Conservation (phyloP, 768 basidiomycete species). For the Kwoniella sp. region DNA sequence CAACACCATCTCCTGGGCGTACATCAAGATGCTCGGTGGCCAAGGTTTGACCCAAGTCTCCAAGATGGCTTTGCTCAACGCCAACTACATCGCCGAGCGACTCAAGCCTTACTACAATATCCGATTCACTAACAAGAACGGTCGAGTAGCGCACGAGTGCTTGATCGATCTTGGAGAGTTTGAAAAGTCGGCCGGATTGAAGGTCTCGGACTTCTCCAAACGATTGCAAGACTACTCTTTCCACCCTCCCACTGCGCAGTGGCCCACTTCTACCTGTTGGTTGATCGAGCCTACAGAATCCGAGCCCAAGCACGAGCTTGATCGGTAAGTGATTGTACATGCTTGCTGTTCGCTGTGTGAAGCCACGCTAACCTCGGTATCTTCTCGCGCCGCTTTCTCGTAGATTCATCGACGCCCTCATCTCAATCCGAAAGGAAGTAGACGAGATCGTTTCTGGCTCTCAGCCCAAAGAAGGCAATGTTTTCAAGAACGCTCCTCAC, state of each 20-base stretch:
- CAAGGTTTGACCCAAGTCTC: conserved; percentile 81
- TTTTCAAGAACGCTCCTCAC: conserved; percentile 93
- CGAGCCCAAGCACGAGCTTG: conserved; percentile 88
- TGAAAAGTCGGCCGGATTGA: conserved; percentile 78
- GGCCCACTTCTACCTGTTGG: conserved; percentile 82
- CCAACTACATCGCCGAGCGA: conserved; percentile 94
- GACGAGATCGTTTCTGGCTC: conserved; percentile 82
- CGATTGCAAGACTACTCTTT: conserved; percentile 67
- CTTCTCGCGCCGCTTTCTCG: no score
- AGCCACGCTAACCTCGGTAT: no score
- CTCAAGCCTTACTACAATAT: conserved; percentile 81
- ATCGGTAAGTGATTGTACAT: conserved; percentile 66
- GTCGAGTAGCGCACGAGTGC: conserved; percentile 91
- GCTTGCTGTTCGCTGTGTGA: no score
- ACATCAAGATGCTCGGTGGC: conserved; percentile 99
- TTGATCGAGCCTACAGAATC: conserved; percentile 97
- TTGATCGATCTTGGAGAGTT: conserved; percentile 95
- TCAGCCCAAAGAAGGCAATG: conserved; percentile 86
- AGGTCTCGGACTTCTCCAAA: conserved; percentile 96
- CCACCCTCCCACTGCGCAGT: conserved; percentile 84
- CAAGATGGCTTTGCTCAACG: conserved; percentile 84
- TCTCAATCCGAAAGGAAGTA: conserved; percentile 87
- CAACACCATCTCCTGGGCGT: conserved; percentile 96
- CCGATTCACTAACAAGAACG: conserved; percentile 85
- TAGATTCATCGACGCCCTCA: conserved; percentile 98